Evolutionary conservation across 306 rosid genomes (phyloP).

Genomic region (Astragalus membranaceus): DNA sequence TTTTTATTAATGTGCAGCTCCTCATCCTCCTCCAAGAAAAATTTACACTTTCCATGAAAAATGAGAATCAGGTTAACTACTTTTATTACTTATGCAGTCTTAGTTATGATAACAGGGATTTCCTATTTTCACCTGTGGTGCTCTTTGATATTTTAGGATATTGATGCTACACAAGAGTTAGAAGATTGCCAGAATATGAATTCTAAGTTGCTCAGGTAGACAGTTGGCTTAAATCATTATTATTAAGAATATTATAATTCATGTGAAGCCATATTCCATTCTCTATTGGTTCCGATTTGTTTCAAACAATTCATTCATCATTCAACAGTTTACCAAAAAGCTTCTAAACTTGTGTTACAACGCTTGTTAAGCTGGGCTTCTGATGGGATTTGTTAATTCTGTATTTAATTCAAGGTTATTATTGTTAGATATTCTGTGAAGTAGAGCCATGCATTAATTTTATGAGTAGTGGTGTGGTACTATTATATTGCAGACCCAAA

Average conservation of each 20-base stretch:
- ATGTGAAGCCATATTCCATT: constrained; percentile 1
- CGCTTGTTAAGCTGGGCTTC: constrained; percentile 1
- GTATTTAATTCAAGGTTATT: constrained; percentile 3
- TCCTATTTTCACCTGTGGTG: constrained; percentile 12
- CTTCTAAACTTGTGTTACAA: background rate
- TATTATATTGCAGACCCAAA: background rate
- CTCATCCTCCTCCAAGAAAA: constrained; percentile 45
- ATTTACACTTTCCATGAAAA: constrained; percentile 24
- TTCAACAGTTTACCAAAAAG: background rate
- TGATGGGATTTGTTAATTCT: background rate
- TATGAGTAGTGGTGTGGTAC: background rate
- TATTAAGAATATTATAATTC: background rate
- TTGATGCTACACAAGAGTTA: constrained; percentile 38
- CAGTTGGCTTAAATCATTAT: constrained; percentile 9
- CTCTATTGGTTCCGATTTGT: background rate
- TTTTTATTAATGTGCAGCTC: constrained; percentile 41
- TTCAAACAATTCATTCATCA: background rate
- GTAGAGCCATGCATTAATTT: background rate
- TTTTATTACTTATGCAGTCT: constrained; percentile 14
- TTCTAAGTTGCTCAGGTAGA: constrained; percentile 58
- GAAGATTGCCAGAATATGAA: constrained; percentile 61
- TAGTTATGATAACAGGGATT: constrained; percentile 7
- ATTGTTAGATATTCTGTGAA: background rate
- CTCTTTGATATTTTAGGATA: constrained; percentile 45
- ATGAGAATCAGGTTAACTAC: constrained; percentile 47